Conservation (phyloP, 177 flowering plant genomes). For the Vitis hybrid region DNA sequence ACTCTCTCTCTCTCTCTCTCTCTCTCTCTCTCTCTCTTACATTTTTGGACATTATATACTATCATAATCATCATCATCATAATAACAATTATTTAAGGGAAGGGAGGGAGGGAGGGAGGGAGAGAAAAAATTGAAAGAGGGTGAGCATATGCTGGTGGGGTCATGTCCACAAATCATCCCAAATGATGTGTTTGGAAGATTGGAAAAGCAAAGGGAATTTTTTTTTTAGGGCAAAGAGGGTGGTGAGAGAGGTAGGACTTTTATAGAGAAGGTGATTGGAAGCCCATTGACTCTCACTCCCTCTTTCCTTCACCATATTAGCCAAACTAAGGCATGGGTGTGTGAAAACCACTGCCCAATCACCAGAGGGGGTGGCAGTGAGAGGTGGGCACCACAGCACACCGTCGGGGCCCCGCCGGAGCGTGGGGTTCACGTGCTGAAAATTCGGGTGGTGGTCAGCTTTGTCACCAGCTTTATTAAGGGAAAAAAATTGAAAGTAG, state of each 20-base stretch:
- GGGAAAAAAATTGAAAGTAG: constrained; percentile 3
- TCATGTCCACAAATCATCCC: constrained; percentile 4
- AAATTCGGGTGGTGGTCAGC: no score
- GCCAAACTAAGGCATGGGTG: no score
- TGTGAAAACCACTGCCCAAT: no score
- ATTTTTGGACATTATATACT: constrained; percentile 11
- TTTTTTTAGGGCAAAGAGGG: background rate
- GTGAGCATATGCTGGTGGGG: constrained; percentile 15
- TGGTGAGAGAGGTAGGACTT: background rate
- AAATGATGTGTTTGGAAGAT: constrained; percentile 12
- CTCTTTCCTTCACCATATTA: background rate
- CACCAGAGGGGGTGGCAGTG: no score
- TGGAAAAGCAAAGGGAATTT: constrained; percentile 6
- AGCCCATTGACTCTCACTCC: background rate
- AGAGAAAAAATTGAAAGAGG: background rate
- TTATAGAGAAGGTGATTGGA: background rate
- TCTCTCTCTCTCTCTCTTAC: background rate
- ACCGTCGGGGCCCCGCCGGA: background rate
- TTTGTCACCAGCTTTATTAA: background rate
- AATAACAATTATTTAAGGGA: constrained; percentile 8
- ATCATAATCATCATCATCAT: constrained; percentile 17
- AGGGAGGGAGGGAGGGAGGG: background rate
- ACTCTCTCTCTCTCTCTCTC: background rate
- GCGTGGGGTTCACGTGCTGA: constrained; percentile 5
- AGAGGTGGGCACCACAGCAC: no score